Evolutionary conservation across 108 stramenopile species (phyloP).

Genomic region (Thalassiosira profunda): DNA sequence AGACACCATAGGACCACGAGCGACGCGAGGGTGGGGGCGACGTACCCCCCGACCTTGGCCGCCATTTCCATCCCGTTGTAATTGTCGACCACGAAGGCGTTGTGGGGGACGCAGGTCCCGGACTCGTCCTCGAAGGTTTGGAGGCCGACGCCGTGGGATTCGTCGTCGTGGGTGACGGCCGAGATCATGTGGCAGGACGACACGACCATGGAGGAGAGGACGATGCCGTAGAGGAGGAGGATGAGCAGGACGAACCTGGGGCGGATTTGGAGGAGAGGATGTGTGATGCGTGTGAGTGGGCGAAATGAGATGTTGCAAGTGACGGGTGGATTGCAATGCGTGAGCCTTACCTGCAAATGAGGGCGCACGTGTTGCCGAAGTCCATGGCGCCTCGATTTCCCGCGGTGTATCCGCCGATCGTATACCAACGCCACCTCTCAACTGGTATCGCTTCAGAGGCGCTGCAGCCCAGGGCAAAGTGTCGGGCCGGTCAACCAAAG

Average conservation of each 20-base stretch:
- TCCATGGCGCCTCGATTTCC: conserved; percentile 6
- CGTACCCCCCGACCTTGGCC: conserved; percentile 31
- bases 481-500: no score
- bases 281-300: not conserved
- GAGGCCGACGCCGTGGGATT: conserved; percentile 35
- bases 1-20: conserved; percentile 6
- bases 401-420: no score
- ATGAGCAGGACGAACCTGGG: conserved; percentile 9
- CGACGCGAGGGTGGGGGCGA: conserved; percentile 19
- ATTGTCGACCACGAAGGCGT: conserved; percentile 21
- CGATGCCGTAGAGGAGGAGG: conserved; percentile 27
- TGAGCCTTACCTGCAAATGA: conserved; percentile 12
- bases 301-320: not conserved
- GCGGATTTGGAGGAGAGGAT: no score
- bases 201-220: conserved; percentile 22
- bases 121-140: conserved; percentile 24
- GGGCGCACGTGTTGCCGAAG: not conserved
- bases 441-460: no score
- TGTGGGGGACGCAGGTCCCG: conserved; percentile 27
- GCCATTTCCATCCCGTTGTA: conserved; percentile 51
- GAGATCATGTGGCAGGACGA: conserved; percentile 24
- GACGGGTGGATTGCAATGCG: no score
- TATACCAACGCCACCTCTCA: no score
- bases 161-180: conserved; percentile 14
- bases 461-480: no score